Conservation (phyloP, 805 yeast species). For the Yamadazyma kitorensis region DNA sequence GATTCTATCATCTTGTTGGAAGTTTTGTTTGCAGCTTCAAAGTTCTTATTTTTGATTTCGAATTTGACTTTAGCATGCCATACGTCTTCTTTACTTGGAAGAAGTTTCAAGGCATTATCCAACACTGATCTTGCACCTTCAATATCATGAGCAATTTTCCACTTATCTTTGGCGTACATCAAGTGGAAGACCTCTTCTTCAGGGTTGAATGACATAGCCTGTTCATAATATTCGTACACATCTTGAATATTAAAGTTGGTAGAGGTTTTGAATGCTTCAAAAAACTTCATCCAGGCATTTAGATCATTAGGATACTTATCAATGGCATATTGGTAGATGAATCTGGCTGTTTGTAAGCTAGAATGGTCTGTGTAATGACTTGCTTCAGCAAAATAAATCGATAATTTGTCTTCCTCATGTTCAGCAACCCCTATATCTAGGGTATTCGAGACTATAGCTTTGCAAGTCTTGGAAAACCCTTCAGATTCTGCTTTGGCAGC, state of each 20-base stretch:
- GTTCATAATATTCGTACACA: slow-evolving; percentile 43
- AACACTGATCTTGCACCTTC: slow-evolving; percentile 54
- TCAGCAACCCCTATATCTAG: slow-evolving; percentile 22
- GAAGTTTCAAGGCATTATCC: slow-evolving; percentile 39
- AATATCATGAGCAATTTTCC: slow-evolving; percentile 48
- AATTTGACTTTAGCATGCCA: slow-evolving; percentile 75
- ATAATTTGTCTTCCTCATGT: slow-evolving; percentile 9
- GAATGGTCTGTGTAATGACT: slow-evolving; percentile 18
- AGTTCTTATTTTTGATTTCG: slow-evolving; percentile 45
- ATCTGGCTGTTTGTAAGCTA: slow-evolving; percentile 38
- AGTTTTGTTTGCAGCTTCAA: slow-evolving; percentile 34
- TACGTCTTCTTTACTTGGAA: slow-evolving; percentile 50
- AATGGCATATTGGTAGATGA: slow-evolving; percentile 47
- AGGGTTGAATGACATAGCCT: slow-evolving; percentile 52
- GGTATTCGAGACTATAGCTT: slow-evolving; percentile 48
- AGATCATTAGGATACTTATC: slow-evolving; percentile 45
- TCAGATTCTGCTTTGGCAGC: slow-evolving; percentile 55
- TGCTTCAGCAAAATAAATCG: slow-evolving; percentile 9
- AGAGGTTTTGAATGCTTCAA: slow-evolving; percentile 25
- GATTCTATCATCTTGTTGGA: slow-evolving; percentile 21
- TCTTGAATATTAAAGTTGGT: slow-evolving; percentile 9
- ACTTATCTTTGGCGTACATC: slow-evolving; percentile 70
- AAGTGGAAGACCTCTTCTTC: slow-evolving; percentile 50
- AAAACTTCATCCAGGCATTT: slow-evolving; percentile 48
- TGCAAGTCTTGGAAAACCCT: slow-evolving; percentile 44